A percentile compares a stretch with the other conserved stretches of the same genome.
phyloP scores from a whole-genome alignment of 257 asterid genomes.

The Solanum gandarillasii region DNA sequence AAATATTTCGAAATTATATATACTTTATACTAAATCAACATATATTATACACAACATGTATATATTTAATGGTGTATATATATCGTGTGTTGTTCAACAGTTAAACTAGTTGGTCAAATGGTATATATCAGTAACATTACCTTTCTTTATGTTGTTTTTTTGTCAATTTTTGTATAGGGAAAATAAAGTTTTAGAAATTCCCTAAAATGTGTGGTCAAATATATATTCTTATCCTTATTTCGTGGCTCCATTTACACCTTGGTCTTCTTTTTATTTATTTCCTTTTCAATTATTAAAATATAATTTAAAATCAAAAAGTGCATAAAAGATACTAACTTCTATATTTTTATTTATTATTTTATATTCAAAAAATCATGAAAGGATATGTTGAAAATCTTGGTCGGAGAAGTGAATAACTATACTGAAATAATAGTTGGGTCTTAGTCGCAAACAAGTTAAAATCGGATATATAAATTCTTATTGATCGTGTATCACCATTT shows the following conservation, averaged over 20 bases:
- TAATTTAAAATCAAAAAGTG: not conserved
- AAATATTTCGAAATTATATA: not conserved
- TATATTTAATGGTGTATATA: not conserved
- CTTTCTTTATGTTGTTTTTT: not conserved
- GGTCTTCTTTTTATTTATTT: not conserved
- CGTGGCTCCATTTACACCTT: not conserved
- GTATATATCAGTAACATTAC: not conserved
- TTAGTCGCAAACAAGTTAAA: not conserved
- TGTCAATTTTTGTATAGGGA: not conserved
- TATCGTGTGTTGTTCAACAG: rapidly evolving
- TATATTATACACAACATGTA: not conserved
- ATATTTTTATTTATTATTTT: not conserved
- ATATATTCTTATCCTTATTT: not conserved
- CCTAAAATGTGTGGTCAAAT: not conserved
- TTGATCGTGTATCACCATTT: not conserved
- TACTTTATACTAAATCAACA: not conserved
- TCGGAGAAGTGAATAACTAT: not conserved
- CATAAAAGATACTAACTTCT: not conserved
- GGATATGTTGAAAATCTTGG: not conserved
- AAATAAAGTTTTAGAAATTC: not conserved
- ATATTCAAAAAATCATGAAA: not conserved
- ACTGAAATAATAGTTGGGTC: not conserved
- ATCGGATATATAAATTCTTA: not conserved
- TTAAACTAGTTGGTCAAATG: not conserved
- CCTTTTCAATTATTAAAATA: not conserved